Base-by-base conservation (phyloP, 1,284 basidiomycete species). In the Laetiporus sulphureus region DNA sequence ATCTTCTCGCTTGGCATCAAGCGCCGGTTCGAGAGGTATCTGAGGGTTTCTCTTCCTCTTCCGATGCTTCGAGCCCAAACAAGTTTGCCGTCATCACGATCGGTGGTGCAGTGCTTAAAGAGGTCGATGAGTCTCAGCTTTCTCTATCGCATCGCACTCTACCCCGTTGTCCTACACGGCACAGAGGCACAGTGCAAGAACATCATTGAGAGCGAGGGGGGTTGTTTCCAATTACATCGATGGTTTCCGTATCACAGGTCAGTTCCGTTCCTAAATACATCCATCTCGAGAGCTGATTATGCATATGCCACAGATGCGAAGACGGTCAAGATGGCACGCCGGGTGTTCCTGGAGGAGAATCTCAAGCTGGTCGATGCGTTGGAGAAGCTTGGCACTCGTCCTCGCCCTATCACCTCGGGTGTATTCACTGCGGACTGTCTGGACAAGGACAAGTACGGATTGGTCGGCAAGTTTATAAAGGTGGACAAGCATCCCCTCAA, bases 341-440 rank as follows among this genome's bases (percentile, higher is more conserved):
- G 87, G n/a, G 91, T 96, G 30, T 97, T 97, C 72, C 75, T 94
- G 27, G 91, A 94, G 59, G 91, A 96, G 67, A 97, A 97, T 65
- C 72, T 96, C 54, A 91, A 87, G 59, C 83, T 97, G 47, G 93
- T 96, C 20, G 78, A 73, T 20, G 91, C 92, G 0, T 78, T 97
- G 44, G 93, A 97, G 65, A 82, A 82, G 51, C 82, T 95, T 38
- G 94, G 93, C 41, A 93, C 92, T 3, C 86, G 93, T 46, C 93
- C 93, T 12, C 87, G 94, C 27, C 93, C 93, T 22, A 96, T 97
- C 61, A 94, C 90, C 40, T 93, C 88, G 12, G 93, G 94, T 24
- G 91, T 97, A 47, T 97, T 97, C 68, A 89, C 88, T 18, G 93
- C 93, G 43, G 90, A 92, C 61, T 94, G 91, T 68, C 85, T 96